Conservation (phyloP, 202 grass and related monocot species). For the Schoenoplectus tabernaemontani region DNA sequence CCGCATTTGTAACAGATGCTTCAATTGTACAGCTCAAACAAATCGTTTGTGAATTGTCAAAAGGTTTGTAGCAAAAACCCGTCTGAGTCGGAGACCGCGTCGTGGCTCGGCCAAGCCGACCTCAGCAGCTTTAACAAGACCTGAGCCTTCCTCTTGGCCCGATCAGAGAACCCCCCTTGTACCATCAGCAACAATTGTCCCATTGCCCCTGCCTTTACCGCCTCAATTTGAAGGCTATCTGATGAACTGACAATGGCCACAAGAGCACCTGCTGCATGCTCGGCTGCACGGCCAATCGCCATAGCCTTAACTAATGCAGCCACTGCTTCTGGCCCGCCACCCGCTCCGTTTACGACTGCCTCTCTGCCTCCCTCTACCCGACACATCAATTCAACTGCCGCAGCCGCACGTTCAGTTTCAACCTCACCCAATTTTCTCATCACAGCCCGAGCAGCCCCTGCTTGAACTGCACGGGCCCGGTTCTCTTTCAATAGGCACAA, state of each 20-base stretch:
- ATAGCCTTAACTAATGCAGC: constrained; percentile 56
- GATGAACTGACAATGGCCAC: constrained; percentile 52
- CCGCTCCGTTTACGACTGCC: constrained; percentile 38
- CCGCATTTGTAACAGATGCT: neutral
- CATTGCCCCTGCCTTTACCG: constrained; percentile 65
- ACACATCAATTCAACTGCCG: constrained; percentile 69
- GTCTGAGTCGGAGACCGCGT: constrained; percentile 63
- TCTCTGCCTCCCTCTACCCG: constrained; percentile 60
- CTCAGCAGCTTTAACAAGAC: constrained; percentile 67
- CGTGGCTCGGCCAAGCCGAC: constrained; percentile 40
- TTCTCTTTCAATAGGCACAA: constrained; percentile 79
- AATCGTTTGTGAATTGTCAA: neutral
- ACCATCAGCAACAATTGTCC: constrained; percentile 63
- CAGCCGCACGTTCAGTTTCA: constrained; percentile 48
- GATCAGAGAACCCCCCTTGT: constrained; percentile 75
- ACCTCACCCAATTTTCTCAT: constrained; percentile 37
- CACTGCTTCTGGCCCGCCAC: constrained; percentile 35
- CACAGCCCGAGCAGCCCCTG: constrained; percentile 46
- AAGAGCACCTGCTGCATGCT: constrained; percentile 79
- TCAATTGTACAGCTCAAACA: neutral
- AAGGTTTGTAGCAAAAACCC: constrained; percentile 38
- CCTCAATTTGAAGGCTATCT: constrained; percentile 68
- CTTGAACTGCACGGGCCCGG: constrained; percentile 39
- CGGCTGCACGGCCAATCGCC: constrained; percentile 49
- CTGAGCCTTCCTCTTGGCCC: constrained; percentile 81